A percentile compares a stretch with the other conserved stretches of the same genome.
phyloP scores from a whole-genome alignment of 2,329 filamentous ascomycete genomes.

The Botrytis porri region DNA sequence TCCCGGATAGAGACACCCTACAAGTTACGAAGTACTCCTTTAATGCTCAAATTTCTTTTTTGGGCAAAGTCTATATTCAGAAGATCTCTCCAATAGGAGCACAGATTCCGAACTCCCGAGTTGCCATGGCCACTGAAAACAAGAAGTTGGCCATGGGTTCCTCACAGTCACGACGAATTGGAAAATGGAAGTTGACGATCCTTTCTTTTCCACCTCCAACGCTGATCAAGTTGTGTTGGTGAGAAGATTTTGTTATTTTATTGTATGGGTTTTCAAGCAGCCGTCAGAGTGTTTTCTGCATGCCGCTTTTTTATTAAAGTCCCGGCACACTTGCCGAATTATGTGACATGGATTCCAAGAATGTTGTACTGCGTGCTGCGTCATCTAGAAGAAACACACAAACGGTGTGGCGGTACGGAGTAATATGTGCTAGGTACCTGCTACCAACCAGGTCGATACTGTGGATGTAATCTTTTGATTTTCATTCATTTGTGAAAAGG shows the following conservation, averaged over 20 bases:
- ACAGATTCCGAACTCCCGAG: background rate
- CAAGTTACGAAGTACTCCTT: background rate
- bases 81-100: constrained; percentile 10
- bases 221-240: background rate
- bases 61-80: constrained; percentile 1
- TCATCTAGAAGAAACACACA: constrained; percentile 15
- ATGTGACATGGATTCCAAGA: constrained; percentile 12
- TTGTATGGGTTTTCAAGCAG: background rate
- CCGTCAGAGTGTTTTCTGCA: constrained; percentile 16
- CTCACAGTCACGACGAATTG: background rate
- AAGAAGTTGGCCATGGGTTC: constrained; percentile 1
- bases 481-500: background rate
- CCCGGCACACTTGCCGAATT: constrained; percentile 19
- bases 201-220: background rate
- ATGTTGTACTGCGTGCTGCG: constrained; percentile 19
- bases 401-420: constrained; percentile 21
- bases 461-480: background rate
- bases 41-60: constrained; percentile 11
- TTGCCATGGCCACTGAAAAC: background rate
- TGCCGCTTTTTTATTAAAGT: constrained; percentile 14
- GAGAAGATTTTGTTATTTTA: background rate
- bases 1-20: constrained; percentile 12
- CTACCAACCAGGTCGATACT: background rate
- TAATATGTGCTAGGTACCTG: background rate
- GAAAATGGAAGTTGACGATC: constrained; percentile 1